Percentiles rank a stretch among this genome's conserved stretches.
phyloP scores from a whole-genome alignment of 2,329 filamentous ascomycete genomes.

The Talaromyces sp. region DNA sequence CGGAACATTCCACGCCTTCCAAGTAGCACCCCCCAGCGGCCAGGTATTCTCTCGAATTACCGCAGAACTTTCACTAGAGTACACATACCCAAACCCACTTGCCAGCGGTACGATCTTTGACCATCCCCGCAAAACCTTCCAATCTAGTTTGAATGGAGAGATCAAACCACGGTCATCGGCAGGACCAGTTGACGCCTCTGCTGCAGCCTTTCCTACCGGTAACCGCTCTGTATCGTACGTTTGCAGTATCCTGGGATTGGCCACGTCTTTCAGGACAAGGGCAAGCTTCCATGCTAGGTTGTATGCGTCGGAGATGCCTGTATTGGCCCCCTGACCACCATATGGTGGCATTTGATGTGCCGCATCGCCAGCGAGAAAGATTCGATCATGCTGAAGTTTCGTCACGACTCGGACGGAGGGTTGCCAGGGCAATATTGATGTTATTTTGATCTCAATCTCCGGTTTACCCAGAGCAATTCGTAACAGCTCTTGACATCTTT shows the following conservation, averaged over 20 bases:
- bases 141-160: neutral
- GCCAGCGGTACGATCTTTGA: neutral
- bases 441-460: slow-evolving; percentile 8
- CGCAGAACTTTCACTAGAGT: slow-evolving; percentile 10
- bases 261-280: slow-evolving; percentile 42
- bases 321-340: slow-evolving; percentile 27
- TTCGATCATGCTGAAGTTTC: slow-evolving; percentile 19
- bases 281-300: slow-evolving; percentile 58
- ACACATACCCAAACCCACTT: slow-evolving; percentile 12
- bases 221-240: slow-evolving; percentile 10
- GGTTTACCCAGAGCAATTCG: slow-evolving; percentile 6
- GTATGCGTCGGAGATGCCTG: slow-evolving; percentile 53
- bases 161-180: slow-evolving; percentile 13
- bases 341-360: slow-evolving; percentile 22
- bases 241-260: slow-evolving; percentile 20
- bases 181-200: slow-evolving; percentile 8
- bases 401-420: slow-evolving; percentile 12
- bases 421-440: slow-evolving; percentile 15
- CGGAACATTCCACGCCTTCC: slow-evolving; percentile 10
- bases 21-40: slow-evolving; percentile 9
- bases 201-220: slow-evolving; percentile 9
- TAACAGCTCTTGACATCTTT: slow-evolving; percentile 11
- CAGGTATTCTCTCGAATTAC: slow-evolving; percentile 7
- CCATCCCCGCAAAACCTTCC: neutral
- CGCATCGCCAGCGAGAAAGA: slow-evolving; percentile 21